Evolutionary conservation across 2,329 filamentous ascomycete genomes (phyloP).

Genomic region (Hymenoscyphus fraxineus): DNA sequence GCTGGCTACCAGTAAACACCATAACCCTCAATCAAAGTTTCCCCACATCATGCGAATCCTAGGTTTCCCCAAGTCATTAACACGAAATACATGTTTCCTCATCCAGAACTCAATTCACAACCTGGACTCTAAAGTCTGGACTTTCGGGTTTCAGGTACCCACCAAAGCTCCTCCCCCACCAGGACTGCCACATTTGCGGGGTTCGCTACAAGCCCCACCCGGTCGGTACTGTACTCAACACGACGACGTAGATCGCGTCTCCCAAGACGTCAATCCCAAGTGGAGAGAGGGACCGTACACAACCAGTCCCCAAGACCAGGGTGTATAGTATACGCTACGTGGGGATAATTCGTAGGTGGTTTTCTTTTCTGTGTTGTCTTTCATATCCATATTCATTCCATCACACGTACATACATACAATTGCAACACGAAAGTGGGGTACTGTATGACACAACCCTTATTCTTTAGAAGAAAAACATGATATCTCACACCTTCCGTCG

Average conservation of each 20-base stretch:
- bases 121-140: background rate
- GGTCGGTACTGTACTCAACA: background rate
- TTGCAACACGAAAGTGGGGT: background rate
- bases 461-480: background rate
- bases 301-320: background rate
- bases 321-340: background rate
- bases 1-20: too few relatives aligned
- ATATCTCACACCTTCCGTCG: background rate
- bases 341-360: background rate
- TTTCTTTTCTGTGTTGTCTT: background rate
- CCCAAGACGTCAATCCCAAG: background rate
- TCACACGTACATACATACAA: too few relatives aligned
- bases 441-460: background rate
- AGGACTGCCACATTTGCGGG: background rate
- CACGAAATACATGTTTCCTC: background rate
- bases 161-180: background rate
- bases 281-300: background rate
- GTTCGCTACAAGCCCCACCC: background rate
- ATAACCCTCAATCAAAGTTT: too few relatives aligned
- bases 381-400: background rate
- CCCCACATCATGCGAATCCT: background rate
- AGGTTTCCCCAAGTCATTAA: background rate
- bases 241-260: constrained; percentile 1
- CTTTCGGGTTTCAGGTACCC: background rate
- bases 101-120: background rate